Percentiles rank a stretch among this genome's conserved stretches.
phyloP scores from a whole-genome alignment of 1,139 yeast genomes.

The Scheffersomyces titani region DNA sequence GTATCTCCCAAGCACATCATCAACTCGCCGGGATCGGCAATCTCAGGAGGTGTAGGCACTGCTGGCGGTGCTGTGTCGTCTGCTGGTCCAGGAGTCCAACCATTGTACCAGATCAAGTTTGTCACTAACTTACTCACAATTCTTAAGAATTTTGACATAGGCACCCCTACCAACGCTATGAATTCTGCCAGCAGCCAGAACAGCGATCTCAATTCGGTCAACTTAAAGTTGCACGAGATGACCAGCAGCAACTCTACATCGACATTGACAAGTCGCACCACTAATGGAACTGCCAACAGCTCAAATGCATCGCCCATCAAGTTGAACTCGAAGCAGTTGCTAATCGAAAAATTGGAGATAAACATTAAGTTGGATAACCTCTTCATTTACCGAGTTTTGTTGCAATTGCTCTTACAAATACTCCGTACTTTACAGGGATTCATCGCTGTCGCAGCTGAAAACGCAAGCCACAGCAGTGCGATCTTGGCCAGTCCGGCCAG shows the following conservation, averaged over 20 bases:
- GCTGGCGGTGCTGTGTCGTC: background rate
- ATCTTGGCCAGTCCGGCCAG: background rate
- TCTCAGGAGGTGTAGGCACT: background rate
- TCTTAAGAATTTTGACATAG: constrained; percentile 46
- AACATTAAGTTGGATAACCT: constrained; percentile 43
- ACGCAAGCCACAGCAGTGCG: background rate
- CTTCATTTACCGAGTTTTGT: constrained; percentile 40
- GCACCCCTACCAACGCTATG: constrained; percentile 11
- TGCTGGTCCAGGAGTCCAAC: constrained; percentile 13
- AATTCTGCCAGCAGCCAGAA: constrained; percentile 14
- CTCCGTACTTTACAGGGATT: constrained; percentile 21
- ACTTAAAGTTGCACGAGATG: background rate
- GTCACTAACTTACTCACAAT: constrained; percentile 34
- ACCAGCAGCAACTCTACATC: background rate
- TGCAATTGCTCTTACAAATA: constrained; percentile 33
- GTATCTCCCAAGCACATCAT: constrained; percentile 9
- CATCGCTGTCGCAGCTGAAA: constrained; percentile 7
- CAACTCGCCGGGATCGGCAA: constrained; percentile 1
- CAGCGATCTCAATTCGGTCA: background rate
- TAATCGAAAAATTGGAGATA: constrained; percentile 48
- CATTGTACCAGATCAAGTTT: constrained; percentile 37
- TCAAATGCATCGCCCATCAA: constrained; percentile 38
- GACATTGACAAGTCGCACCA: background rate
- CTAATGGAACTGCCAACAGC: constrained; percentile 7
- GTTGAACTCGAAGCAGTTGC: constrained; percentile 41